Conservation (phyloP, 2,329 filamentous ascomycete genomes). For the Epichloe sibirici region DNA sequence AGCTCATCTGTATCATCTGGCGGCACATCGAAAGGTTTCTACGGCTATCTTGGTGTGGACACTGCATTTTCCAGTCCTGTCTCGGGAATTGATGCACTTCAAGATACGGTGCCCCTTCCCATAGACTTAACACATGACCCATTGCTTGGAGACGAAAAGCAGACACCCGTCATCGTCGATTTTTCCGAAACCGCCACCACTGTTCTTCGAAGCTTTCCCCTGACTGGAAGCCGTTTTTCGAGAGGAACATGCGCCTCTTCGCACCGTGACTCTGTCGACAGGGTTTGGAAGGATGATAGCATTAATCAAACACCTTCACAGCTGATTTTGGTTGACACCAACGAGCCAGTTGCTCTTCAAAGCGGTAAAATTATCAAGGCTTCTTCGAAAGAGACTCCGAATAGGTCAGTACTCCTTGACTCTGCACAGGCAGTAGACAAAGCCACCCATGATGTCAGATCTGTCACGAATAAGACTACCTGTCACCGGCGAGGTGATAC, state of each 20-base stretch:
- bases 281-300: not conserved
- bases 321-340: not conserved
- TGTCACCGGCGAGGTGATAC: not conserved
- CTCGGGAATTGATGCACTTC: slow-evolving; percentile 14
- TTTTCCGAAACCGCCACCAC: slow-evolving; percentile 26
- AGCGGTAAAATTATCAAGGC: not conserved
- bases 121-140: not conserved
- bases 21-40: slow-evolving; percentile 8
- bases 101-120: slow-evolving; percentile 20
- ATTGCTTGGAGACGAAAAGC: not conserved
- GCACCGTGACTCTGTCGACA: not conserved
- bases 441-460: not conserved
- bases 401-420: not conserved
- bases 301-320: not conserved
- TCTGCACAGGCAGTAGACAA: not conserved
- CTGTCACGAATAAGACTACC: not conserved
- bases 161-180: slow-evolving; percentile 11
- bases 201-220: slow-evolving; percentile 19
- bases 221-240: slow-evolving; percentile 3
- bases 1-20: slow-evolving; percentile 16
- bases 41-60: slow-evolving; percentile 15
- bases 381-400: not conserved
- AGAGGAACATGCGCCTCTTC: slow-evolving; percentile 5
- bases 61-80: slow-evolving; percentile 18
- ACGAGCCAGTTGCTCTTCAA: not conserved